Conservation (phyloP, 2,329 filamentous ascomycete species). For the Hypomyces rosellus region DNA sequence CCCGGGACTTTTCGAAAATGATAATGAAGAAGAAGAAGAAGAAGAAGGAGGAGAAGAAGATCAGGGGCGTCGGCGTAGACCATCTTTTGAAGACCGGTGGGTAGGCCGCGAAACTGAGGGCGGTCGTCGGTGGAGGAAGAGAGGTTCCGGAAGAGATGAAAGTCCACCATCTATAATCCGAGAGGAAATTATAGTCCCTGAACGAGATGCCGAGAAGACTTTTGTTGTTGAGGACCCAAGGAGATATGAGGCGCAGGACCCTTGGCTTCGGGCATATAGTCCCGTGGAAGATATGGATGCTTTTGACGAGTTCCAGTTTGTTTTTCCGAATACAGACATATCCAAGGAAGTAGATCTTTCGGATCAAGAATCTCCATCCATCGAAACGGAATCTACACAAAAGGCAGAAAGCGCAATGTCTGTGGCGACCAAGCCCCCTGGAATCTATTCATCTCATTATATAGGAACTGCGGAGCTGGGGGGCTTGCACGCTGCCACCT, state of each 20-base stretch:
- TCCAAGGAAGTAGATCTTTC: slow-evolving; percentile 22
- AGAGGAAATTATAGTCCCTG: neutral
- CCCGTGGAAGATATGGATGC: slow-evolving; percentile 22
- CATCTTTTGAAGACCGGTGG: neutral
- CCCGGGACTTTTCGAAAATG: neutral
- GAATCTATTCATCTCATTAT: slow-evolving; percentile 30
- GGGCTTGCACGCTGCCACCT: slow-evolving; percentile 27
- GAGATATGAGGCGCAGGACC: neutral
- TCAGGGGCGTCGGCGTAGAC: too few relatives aligned
- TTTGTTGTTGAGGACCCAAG: neutral
- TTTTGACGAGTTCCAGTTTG: slow-evolving; percentile 24
- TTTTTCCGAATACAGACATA: slow-evolving; percentile 16
- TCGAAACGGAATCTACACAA: slow-evolving; percentile 17
- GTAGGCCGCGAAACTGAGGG: neutral
- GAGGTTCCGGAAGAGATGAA: neutral
- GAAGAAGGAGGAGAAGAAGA: neutral
- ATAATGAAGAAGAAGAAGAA: neutral
- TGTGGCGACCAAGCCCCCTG: slow-evolving; percentile 15
- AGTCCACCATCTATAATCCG: neutral
- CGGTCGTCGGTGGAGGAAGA: neutral
- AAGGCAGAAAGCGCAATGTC: slow-evolving; percentile 12
- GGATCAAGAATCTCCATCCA: slow-evolving; percentile 22
- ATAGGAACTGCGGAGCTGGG: slow-evolving; percentile 32
- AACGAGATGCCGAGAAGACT: neutral
- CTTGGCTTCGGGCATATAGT: slow-evolving; percentile 6